phyloP scores from a whole-genome alignment of 768 basidiomycete species.

The Suillus subaureus region DNA sequence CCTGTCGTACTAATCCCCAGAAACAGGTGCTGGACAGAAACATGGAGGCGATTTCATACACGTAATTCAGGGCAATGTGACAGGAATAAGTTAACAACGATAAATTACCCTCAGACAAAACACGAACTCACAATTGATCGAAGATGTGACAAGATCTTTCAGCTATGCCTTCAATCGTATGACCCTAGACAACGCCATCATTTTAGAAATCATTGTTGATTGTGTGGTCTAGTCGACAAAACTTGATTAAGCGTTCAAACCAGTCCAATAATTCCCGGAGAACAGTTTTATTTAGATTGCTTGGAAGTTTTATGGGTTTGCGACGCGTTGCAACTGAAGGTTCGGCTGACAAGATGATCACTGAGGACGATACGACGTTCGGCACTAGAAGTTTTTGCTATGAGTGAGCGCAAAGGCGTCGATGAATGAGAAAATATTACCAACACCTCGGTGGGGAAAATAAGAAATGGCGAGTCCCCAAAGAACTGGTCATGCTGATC shows the following conservation, averaged over 20 bases:
- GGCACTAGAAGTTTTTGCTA: neutral
- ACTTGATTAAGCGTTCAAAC: neutral
- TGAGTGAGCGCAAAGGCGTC: neutral
- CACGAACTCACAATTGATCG: neutral
- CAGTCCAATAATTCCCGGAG: neutral
- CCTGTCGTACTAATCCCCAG: neutral
- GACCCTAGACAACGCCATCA: neutral
- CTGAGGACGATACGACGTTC: neutral
- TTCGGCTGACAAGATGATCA: too few species aligned
- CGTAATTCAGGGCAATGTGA: neutral
- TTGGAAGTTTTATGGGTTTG: neutral
- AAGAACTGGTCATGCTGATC: neutral
- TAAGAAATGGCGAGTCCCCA: neutral
- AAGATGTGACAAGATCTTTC: neutral
- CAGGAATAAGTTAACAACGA: neutral
- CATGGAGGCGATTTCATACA: neutral
- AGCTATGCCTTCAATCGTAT: neutral
- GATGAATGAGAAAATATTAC: neutral
- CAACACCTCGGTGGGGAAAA: neutral
- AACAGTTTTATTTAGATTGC: neutral
- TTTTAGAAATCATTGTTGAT: neutral
- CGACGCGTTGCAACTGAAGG: neutral
- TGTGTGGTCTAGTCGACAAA: neutral
- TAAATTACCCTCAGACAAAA: neutral
- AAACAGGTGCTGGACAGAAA: neutral